Conservation (phyloP, 352 stramenopile species). For the Globisporangium takayamanum region DNA sequence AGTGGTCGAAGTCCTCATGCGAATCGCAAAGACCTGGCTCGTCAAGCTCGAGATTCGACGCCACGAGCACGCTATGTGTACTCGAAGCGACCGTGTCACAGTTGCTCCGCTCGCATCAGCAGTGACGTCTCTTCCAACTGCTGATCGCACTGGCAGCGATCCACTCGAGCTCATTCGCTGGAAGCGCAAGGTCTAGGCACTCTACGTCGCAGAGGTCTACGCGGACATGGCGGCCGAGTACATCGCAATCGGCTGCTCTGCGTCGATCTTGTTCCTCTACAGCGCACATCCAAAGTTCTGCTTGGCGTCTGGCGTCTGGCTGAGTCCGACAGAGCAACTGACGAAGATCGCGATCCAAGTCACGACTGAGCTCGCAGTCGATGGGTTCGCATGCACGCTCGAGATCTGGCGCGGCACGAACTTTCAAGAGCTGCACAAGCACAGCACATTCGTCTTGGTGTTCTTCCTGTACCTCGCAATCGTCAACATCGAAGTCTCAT, state of each 20-base stretch:
- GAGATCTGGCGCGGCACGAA: background rate
- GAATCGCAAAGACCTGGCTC: constrained; percentile 15
- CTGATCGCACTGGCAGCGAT: background rate
- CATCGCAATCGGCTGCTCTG: background rate
- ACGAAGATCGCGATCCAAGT: background rate
- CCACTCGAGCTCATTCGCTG: background rate
- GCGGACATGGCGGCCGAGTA: background rate
- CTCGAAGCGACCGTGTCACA: background rate
- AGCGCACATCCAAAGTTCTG: background rate
- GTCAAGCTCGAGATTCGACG: background rate
- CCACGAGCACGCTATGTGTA: background rate
- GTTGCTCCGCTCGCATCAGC: background rate
- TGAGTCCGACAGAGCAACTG: background rate
- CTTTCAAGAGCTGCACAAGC: background rate
- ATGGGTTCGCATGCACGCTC: background rate
- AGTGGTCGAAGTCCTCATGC: constrained; percentile 19
- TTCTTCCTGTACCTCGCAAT: background rate
- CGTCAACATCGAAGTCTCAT: background rate
- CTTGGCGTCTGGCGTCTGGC: background rate
- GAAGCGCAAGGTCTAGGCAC: background rate
- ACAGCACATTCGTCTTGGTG: background rate
- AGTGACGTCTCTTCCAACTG: background rate
- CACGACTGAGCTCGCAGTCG: background rate
- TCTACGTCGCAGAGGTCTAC: background rate
- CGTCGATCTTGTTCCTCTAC: background rate